Evolutionary conservation across 441 rosid species (phyloP), one percentile per base, ranked within the genome.

Genomic region (Melastoma candidum): DNA sequence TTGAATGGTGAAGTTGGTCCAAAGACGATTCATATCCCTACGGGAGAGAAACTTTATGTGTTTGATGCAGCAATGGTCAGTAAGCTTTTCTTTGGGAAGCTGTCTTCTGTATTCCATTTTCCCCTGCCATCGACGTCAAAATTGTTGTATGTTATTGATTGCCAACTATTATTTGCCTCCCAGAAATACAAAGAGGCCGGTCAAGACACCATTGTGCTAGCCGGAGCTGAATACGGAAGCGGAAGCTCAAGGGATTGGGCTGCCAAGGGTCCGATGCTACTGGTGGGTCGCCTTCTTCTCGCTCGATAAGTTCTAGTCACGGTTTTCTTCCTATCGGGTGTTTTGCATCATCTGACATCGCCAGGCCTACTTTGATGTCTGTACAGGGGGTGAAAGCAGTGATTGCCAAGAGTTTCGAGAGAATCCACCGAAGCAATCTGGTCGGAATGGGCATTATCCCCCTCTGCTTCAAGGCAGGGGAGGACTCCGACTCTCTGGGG

Each of bases 211-310:
- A 77, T 93, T 64, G 67, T 93, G 57, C 64, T 93, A 46, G 98
- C 98, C 60, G 97, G 99, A 63, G 95, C 97, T 0, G 97, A 93
- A 71, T 93, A 93, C 48, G 99, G 97, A 69, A 93, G 99, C 65
- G 99, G 99, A 72, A 93, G 97, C 77, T 93, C 97, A 12, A 75
- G 97, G 53, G 99, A 93, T 74, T 93, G 99, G 99, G 99, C 99
- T 63, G 97, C 99, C 47, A 93, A 93, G 80, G 97, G 97, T 61
- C 97, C 97, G 17, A 83, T 89, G 96, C 59, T 93, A 53, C 72
- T 79, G 87, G 98, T 85, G 57, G 63, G 76, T 51, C 7, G 7
- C 41, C 36, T 45, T 47, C 39, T 45, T 52, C 32, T 12, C 56
- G 13, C 24, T 36, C 3, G 63, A 7, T 44, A 46, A 41, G 29